Evolutionary conservation across 2,329 filamentous ascomycete genomes (phyloP).

Genomic region (Calonectria multiphialidica): DNA sequence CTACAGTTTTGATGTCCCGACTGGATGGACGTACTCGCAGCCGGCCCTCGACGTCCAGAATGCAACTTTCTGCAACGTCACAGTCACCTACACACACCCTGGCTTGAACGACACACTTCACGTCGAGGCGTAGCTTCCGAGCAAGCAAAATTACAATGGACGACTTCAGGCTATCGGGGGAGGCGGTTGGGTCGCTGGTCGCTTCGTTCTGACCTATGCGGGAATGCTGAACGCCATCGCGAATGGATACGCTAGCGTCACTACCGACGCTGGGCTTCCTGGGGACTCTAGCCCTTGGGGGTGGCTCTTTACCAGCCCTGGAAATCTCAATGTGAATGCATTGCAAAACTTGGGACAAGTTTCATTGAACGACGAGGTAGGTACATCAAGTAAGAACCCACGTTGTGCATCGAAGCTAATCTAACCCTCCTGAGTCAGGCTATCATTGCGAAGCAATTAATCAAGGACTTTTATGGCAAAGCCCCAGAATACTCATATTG

Average conservation of each 20-base stretch:
- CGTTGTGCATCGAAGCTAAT: neutral
- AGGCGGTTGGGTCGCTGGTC: constrained; percentile 24
- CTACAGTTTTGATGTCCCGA: constrained; percentile 26
- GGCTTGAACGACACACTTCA: neutral
- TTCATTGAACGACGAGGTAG: constrained; percentile 24
- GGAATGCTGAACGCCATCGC: constrained; percentile 23
- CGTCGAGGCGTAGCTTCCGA: constrained; percentile 5
- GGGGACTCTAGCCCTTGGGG: neutral
- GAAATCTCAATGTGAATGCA: constrained; percentile 26
- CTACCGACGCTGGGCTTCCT: constrained; percentile 25
- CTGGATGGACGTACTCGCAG: constrained; percentile 27
- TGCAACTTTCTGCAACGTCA: constrained; percentile 9
- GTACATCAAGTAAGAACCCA: neutral
- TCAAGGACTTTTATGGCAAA: constrained; percentile 15
- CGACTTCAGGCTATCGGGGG: constrained; percentile 26
- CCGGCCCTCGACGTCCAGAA: constrained; percentile 14
- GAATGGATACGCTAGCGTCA: constrained; percentile 25
- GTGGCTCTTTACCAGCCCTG: constrained; percentile 22
- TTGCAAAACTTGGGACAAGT: constrained; percentile 28
- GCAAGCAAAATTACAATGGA: constrained; percentile 11
- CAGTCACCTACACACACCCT: constrained; percentile 9
- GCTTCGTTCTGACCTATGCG: constrained; percentile 1
- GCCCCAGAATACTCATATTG: constrained; percentile 25
- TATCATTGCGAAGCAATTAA: constrained; percentile 12
- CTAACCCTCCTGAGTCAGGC: neutral